Percentiles rank a stretch among this genome's conserved stretches.
Conservation (phyloP, 371 early-diverging fungal genomes). For the Mortierella sp. region DNA sequence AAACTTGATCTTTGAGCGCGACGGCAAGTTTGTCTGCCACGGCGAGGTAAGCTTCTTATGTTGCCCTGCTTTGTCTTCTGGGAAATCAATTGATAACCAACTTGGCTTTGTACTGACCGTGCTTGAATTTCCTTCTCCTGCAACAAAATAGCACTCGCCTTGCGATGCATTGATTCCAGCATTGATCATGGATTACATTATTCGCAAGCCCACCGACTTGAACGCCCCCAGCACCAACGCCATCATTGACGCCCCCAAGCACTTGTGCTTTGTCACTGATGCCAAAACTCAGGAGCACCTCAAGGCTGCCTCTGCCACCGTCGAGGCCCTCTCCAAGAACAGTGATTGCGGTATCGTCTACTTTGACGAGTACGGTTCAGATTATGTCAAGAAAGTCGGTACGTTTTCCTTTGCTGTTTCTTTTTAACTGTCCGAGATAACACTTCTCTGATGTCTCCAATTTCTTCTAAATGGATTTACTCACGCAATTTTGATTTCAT, state of each 20-base stretch:
- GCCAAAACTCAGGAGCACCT: slow-evolving; percentile 63
- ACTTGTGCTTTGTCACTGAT: slow-evolving; percentile 69
- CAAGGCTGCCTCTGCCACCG: slow-evolving; percentile 66
- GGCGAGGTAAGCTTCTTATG: slow-evolving; percentile 67
- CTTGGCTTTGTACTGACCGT: neutral
- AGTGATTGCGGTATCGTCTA: slow-evolving; percentile 76
- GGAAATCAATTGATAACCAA: neutral
- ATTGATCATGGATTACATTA: slow-evolving; percentile 69
- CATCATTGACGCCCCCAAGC: slow-evolving; percentile 38
- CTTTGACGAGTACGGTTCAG: slow-evolving; percentile 74
- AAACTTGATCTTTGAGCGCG: slow-evolving; percentile 74
- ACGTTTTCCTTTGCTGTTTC: neutral
- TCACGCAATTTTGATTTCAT: neutral
- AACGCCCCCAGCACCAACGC: slow-evolving; percentile 47
- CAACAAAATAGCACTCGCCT: slow-evolving; percentile 76
- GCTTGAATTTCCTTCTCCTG: neutral
- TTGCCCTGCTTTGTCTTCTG: neutral
- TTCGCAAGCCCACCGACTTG: slow-evolving; percentile 60
- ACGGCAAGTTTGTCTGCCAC: slow-evolving; percentile 79
- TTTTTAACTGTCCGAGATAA: neutral
- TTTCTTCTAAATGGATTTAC: neutral
- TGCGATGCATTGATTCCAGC: slow-evolving; percentile 85
- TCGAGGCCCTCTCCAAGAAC: slow-evolving; percentile 66
- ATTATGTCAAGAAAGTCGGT: slow-evolving; percentile 81
- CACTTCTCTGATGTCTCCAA: no score